Percentiles rank a stretch among this genome's conserved stretches.
phyloP scores from a whole-genome alignment of 495 filamentous ascomycete genomes.

The Podospora appendiculata region DNA sequence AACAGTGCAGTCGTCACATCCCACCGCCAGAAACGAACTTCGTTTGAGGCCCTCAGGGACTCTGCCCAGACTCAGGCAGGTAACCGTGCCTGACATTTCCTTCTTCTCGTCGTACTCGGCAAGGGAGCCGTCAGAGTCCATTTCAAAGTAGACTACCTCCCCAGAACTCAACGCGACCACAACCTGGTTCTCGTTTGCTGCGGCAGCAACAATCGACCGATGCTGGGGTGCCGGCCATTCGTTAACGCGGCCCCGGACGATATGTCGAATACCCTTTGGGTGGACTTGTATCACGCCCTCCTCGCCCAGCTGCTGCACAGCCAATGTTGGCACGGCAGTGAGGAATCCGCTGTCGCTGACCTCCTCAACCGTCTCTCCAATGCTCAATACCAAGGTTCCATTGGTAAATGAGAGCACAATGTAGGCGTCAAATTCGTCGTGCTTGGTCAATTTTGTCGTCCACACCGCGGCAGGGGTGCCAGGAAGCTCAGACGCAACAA shows the following conservation, averaged over 20 bases:
- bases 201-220: constrained; percentile 89
- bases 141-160: constrained; percentile 96
- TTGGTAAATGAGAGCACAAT: constrained; percentile 63
- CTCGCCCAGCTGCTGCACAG: constrained; percentile 89
- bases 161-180: constrained; percentile 89
- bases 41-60: constrained; percentile 82
- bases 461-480: constrained; percentile 82
- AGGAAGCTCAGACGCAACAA: constrained; percentile 85
- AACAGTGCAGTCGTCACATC: constrained; percentile 93
- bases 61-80: constrained; percentile 84
- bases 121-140: constrained; percentile 82
- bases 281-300: constrained; percentile 92
- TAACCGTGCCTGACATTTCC: constrained; percentile 94
- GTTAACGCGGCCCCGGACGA: constrained; percentile 75
- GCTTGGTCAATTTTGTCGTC: constrained; percentile 82
- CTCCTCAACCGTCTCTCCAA: constrained; percentile 94
- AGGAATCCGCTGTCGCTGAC: constrained; percentile 90
- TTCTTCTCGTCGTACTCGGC: constrained; percentile 94
- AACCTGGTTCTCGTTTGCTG: constrained; percentile 89
- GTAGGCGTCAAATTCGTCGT: constrained; percentile 79
- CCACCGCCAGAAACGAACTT: constrained; percentile 87
- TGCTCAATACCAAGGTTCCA: constrained; percentile 74
- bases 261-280: constrained; percentile 87
- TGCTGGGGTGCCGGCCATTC: constrained; percentile 93
- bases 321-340: constrained; percentile 75